These are phyloP conservation scores for Magnusiomyces fungicola DNA, from an alignment of 1,139 yeast species.

Conservation along the genomic window DNA sequence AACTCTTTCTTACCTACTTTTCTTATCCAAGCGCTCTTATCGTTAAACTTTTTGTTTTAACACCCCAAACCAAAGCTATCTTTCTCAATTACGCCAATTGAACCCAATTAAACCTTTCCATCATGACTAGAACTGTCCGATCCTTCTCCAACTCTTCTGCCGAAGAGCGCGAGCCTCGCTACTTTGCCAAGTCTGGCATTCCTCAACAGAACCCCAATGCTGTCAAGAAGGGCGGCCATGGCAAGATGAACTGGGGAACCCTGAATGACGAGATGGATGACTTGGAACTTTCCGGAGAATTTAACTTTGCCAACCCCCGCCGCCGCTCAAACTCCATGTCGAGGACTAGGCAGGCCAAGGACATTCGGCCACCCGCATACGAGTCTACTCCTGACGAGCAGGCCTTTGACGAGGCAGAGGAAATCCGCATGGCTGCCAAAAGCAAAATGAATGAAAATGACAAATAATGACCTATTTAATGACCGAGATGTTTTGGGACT, in stretches of 20 bases:
- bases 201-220: slow-evolving; percentile 61
- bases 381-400: background rate
- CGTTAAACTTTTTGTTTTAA: too few relatives aligned
- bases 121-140: slow-evolving; percentile 87
- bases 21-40: too few relatives aligned
- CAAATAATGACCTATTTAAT: too few relatives aligned
- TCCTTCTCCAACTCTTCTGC: slow-evolving; percentile 52
- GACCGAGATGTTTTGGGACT: too few relatives aligned
- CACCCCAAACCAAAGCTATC: background rate
- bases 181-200: slow-evolving; percentile 70
- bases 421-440: background rate
- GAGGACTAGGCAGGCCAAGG: background rate
- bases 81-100: background rate
- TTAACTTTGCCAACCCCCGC: slow-evolving; percentile 34
- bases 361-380: background rate
- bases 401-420: slow-evolving; percentile 1
- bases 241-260: slow-evolving; percentile 47
- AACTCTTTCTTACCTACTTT: too few relatives aligned
- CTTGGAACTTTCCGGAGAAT: slow-evolving; percentile 32
- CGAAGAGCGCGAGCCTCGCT: slow-evolving; percentile 44
- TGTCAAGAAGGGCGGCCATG: slow-evolving; percentile 80
- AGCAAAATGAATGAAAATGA: too few relatives aligned
- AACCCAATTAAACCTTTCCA: too few relatives aligned
- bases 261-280: slow-evolving; percentile 37
- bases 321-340: slow-evolving; percentile 38